These are phyloP conservation scores for Venturia oleaginea DNA, from an alignment of 2,329 filamentous ascomycete species.

Conservation along the genomic window DNA sequence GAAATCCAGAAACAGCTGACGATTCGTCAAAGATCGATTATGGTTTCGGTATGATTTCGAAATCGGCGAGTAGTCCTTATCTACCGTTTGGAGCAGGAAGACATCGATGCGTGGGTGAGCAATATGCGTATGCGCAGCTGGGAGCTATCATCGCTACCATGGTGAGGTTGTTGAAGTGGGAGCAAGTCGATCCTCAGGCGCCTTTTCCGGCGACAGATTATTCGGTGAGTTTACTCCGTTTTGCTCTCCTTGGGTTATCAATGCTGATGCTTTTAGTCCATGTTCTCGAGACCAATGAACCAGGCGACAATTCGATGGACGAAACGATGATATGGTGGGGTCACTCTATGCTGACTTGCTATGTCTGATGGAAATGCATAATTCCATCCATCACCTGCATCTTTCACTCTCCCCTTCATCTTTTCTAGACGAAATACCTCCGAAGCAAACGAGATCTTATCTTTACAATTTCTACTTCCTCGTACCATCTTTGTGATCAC, in stretches of 20 bases:
- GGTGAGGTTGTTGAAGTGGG: constrained; percentile 66
- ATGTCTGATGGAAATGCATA: too few species aligned
- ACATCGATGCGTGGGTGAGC: constrained; percentile 85
- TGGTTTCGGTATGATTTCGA: constrained; percentile 78
- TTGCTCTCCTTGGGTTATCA: not conserved
- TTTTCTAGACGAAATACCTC: too few species aligned
- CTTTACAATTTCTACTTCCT: too few species aligned
- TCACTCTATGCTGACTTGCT: too few species aligned
- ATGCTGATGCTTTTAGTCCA: not conserved
- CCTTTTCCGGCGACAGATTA: constrained; percentile 57
- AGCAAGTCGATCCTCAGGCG: constrained; percentile 56
- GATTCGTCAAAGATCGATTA: constrained; percentile 65
- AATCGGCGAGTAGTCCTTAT: constrained; percentile 75
- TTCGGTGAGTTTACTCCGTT: constrained; percentile 34
- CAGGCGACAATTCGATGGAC: constrained; percentile 14
- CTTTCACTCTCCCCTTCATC: too few species aligned
- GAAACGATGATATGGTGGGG: not conserved
- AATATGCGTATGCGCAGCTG: constrained; percentile 82
- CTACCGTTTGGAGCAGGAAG: constrained; percentile 83
- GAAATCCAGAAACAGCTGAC: constrained; percentile 41
- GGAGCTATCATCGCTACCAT: constrained; percentile 68
- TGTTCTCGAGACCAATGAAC: constrained; percentile 14
- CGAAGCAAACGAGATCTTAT: too few species aligned
- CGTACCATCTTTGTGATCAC: too few species aligned
- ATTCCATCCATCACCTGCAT: too few species aligned